Base-by-base conservation (phyloP, 441 rosid species). In the Lepidium campestre region DNA sequence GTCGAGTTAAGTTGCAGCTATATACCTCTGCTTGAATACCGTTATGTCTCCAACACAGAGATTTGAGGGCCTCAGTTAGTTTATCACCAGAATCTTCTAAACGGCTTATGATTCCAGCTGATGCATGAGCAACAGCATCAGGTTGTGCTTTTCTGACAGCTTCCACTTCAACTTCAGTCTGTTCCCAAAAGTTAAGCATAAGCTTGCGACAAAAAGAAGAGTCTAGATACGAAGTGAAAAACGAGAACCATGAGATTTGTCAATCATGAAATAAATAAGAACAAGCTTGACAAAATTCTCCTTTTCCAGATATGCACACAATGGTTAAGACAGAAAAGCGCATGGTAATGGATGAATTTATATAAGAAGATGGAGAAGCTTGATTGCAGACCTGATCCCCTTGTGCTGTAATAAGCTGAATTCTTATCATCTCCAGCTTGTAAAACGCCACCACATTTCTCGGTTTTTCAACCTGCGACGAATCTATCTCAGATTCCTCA, bases 21-120 rank as follows among this genome's bases (percentile, higher is more conserved):
- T 22, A 66, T 84, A 93, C 99, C 97, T 91, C 98, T 23, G 86
- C 97, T 77, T 81, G 97, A 56, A 94, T 79, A 56, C 93, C 84
- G 75, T 86, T 89, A 63, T 81, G 79, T 82, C 91, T 86, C 83
- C 89, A 91, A 74, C 98, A 89, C 48, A 94, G 65, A 64, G 97
- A 86, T 67, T 72, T 85, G 49, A 94, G 83, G 36, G 97, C 93
- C 73, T 85, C 81, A 1, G 72, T 71, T 35, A 83, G 74, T 64
- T 81, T 83, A 62, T 86, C 93, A 65, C 91, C 89, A 39, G 78
- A 82, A 57, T 85, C 88, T 78, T 91, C 88, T 48, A 89, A 64
- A 9, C 78, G 88, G 69, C 89, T 79, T 63, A 91, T 76, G 54
- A 91, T 91, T 68, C 78, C 86, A 72, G 82, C 79, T 20, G 96